Evolutionary conservation across 768 basidiomycete genomes (phyloP).

Genomic region (Pilatotrama ljubarskyi): DNA sequence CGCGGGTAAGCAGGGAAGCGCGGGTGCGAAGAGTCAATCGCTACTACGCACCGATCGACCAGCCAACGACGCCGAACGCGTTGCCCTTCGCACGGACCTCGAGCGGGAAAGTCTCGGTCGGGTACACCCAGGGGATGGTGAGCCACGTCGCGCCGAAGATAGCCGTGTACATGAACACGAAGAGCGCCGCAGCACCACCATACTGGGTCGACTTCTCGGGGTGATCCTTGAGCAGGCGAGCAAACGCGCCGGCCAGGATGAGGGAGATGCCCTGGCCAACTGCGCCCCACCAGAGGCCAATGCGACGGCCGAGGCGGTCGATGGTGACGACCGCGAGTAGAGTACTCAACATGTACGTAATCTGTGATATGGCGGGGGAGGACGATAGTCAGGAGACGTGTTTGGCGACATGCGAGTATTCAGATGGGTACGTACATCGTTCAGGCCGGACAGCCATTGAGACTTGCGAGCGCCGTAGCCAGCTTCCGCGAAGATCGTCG

Average conservation of each 20-base stretch:
- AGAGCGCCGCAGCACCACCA: constrained; percentile 45
- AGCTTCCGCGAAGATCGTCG: constrained; percentile 45
- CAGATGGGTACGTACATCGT: constrained; percentile 34
- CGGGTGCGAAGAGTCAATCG: neutral
- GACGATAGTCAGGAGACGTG: neutral
- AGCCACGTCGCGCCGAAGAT: constrained; percentile 50
- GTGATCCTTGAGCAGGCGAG: constrained; percentile 40
- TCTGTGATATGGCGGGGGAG: constrained; percentile 23
- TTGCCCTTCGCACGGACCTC: constrained; percentile 47
- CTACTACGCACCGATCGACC: constrained; percentile 42
- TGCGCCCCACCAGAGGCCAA: constrained; percentile 48
- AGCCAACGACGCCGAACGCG: constrained; percentile 48
- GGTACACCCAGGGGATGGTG: constrained; percentile 41
- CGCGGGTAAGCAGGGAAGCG: neutral
- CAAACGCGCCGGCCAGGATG: constrained; percentile 44
- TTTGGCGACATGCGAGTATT: neutral
- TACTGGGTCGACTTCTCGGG: constrained; percentile 42
- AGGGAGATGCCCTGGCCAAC: constrained; percentile 41
- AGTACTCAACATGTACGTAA: constrained; percentile 45
- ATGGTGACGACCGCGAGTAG: constrained; percentile 44
- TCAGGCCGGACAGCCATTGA: constrained; percentile 47
- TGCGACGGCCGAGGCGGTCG: constrained; percentile 44
- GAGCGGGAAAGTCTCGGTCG: constrained; percentile 44
- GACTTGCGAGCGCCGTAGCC: constrained; percentile 44
- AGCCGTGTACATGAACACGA: constrained; percentile 45